Evolutionary conservation across 257 asterid genomes (phyloP).

Genomic region (Scutellaria galericulata): DNA sequence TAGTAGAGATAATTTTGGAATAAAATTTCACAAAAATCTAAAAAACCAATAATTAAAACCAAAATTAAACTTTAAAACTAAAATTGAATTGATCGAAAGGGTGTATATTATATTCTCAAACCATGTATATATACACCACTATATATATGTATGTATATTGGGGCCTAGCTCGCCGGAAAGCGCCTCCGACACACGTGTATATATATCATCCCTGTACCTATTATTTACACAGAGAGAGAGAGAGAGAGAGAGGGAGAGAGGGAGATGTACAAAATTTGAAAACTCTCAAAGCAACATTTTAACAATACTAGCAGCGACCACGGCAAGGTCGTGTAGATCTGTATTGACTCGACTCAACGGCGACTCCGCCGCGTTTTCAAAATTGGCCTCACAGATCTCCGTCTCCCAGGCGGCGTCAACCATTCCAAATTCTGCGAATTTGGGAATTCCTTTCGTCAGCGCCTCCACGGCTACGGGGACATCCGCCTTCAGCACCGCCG

Average conservation of each 20-base stretch:
- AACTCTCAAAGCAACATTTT: conserved; percentile 42
- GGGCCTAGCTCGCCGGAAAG: too few relatives aligned
- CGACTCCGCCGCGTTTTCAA: conserved; percentile 28
- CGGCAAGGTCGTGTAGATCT: conserved; percentile 50
- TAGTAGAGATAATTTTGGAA: too few relatives aligned
- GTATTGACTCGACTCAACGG: conserved; percentile 42
- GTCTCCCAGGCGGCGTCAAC: conserved; percentile 62
- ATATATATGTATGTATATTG: too few relatives aligned
- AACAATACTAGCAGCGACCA: conserved; percentile 47
- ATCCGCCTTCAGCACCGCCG: conserved; percentile 48
- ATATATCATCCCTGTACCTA: too few relatives aligned
- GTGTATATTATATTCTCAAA: too few relatives aligned
- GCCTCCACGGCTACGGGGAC: conserved; percentile 58
- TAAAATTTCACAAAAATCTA: too few relatives aligned
- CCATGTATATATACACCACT: too few relatives aligned
- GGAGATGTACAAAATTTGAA: not conserved
- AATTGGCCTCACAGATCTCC: conserved; percentile 49
- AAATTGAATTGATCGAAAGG: too few relatives aligned
- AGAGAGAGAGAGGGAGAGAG: not conserved
- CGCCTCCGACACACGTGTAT: too few relatives aligned
- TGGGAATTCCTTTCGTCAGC: conserved; percentile 51
- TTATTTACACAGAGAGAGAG: too few relatives aligned
- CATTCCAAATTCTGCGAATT: conserved; percentile 65
- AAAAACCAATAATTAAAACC: too few relatives aligned
- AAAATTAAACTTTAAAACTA: too few relatives aligned